Evolutionary conservation across 2,329 filamentous ascomycete genomes (phyloP).

Genomic region (Sclerotinia spermophila): DNA sequence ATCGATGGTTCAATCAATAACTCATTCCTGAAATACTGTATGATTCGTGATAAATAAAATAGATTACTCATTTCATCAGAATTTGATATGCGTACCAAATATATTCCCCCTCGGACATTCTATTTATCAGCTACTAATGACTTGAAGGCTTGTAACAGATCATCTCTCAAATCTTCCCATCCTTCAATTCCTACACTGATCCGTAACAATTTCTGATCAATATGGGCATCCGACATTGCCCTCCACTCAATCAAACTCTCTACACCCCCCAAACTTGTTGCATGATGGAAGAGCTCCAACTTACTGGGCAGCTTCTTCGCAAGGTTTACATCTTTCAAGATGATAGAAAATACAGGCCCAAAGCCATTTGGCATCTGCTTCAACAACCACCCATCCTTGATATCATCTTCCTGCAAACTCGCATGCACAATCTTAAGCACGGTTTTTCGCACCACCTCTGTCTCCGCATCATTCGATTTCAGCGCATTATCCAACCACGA

Average conservation of each 20-base stretch:
- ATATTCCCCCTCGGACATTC: neutral
- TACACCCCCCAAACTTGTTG: conserved; percentile 88
- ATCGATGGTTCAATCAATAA: neutral
- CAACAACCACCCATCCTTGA: conserved; percentile 65
- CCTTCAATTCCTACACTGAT: conserved; percentile 85
- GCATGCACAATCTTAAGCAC: conserved; percentile 70
- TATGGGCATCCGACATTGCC: conserved; percentile 73
- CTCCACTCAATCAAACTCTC: conserved; percentile 98
- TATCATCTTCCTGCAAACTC: conserved; percentile 66
- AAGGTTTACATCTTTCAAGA: conserved; percentile 54
- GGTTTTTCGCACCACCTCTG: conserved; percentile 46
- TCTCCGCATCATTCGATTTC: conserved; percentile 22
- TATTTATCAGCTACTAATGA: conserved; percentile 22
- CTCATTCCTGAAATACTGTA: neutral
- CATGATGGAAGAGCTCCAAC: conserved; percentile 83
- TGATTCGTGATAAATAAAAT: neutral
- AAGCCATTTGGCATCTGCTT: conserved; percentile 90
- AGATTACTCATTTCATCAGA: neutral
- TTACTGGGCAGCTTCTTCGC: conserved; percentile 73
- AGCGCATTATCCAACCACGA: conserved; percentile 56
- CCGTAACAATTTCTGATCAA: conserved; percentile 70
- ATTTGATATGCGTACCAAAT: neutral
- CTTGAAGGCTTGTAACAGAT: conserved; percentile 66
- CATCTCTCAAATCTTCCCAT: conserved; percentile 76
- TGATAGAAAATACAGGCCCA: conserved; percentile 81